Percentiles rank a stretch among this genome's conserved stretches.
Evolutionary conservation across 192 early-diverging fungal species (phyloP).

Genomic region (Lobulomyces angularis): DNA sequence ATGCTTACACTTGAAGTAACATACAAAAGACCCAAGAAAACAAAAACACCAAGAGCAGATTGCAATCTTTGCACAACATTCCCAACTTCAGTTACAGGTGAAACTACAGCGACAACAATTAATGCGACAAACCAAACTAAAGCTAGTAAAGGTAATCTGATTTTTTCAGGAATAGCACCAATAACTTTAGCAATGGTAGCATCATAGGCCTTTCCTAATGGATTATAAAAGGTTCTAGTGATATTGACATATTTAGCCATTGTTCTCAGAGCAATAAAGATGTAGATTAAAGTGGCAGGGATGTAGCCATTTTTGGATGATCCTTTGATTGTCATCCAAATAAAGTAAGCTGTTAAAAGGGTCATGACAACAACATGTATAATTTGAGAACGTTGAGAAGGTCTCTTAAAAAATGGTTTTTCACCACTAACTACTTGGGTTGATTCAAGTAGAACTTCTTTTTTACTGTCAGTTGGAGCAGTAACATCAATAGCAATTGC

Average conservation of each 20-base stretch:
- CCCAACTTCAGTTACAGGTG: conserved; percentile 26
- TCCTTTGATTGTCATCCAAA: no score
- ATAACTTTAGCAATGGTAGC: conserved; percentile 11
- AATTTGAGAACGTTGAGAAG: no score
- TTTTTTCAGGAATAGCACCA: conserved; percentile 17
- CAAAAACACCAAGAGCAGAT: conserved; percentile 54
- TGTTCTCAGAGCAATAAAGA: conserved; percentile 34
- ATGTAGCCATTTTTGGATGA: conserved; percentile 30
- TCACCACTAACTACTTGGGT: no score
- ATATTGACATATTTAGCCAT: conserved; percentile 29
- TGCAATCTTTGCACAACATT: conserved; percentile 61
- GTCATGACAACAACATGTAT: no score
- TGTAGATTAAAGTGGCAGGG: conserved; percentile 36
- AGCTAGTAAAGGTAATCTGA: conserved; percentile 30
- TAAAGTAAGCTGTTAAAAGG: no score
- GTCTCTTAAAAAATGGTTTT: no score
- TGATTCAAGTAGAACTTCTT: no score
- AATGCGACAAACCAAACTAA: conserved; percentile 35
- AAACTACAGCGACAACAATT: conserved; percentile 38
- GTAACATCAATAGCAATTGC: no score
- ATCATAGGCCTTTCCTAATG: conserved; percentile 20
- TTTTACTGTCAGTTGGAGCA: no score
- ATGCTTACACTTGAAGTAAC: conserved; percentile 45
- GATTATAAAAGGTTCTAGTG: conserved; percentile 14
- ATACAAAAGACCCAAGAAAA: conserved; percentile 36